These are phyloP conservation scores for Jatropha multifida DNA, from an alignment of 441 rosid species.

Conservation along the genomic window DNA sequence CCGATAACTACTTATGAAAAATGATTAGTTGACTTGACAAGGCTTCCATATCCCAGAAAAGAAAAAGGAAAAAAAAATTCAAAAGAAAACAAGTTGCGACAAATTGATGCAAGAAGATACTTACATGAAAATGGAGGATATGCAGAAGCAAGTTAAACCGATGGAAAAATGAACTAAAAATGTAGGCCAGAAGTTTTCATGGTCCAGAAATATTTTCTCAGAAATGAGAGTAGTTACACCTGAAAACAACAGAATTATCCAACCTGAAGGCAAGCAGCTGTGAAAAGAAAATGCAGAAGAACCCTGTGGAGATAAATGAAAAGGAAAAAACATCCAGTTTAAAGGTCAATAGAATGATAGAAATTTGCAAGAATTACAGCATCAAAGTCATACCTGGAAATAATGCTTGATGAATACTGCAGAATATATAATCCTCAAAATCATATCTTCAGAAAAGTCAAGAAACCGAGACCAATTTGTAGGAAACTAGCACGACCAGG, in stretches of 20 bases:
- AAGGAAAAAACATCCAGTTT: background rate
- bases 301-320: slow-evolving; percentile 38
- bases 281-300: slow-evolving; percentile 59
- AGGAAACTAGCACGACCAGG: background rate
- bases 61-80: background rate
- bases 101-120: slow-evolving; percentile 27
- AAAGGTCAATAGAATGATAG: slow-evolving; percentile 17
- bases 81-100: slow-evolving; percentile 2
- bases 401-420: slow-evolving; percentile 61
- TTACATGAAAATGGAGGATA: slow-evolving; percentile 66
- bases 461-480: slow-evolving; percentile 31
- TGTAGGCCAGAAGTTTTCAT: slow-evolving; percentile 60
- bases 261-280: slow-evolving; percentile 72
- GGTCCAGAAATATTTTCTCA: slow-evolving; percentile 63
- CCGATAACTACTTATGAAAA: slow-evolving; percentile 50
- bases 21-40: background rate
- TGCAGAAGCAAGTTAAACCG: slow-evolving; percentile 69
- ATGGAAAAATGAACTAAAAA: slow-evolving; percentile 61
- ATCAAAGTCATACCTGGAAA: slow-evolving; percentile 58
- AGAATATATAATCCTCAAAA: slow-evolving; percentile 69
- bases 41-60: background rate
- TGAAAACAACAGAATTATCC: slow-evolving; percentile 57
- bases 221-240: slow-evolving; percentile 57
- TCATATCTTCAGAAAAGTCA: slow-evolving; percentile 68
- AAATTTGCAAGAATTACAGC: slow-evolving; percentile 11